phyloP scores from a whole-genome alignment of 2,329 filamentous ascomycete genomes.

The Clathrospora elynae region DNA sequence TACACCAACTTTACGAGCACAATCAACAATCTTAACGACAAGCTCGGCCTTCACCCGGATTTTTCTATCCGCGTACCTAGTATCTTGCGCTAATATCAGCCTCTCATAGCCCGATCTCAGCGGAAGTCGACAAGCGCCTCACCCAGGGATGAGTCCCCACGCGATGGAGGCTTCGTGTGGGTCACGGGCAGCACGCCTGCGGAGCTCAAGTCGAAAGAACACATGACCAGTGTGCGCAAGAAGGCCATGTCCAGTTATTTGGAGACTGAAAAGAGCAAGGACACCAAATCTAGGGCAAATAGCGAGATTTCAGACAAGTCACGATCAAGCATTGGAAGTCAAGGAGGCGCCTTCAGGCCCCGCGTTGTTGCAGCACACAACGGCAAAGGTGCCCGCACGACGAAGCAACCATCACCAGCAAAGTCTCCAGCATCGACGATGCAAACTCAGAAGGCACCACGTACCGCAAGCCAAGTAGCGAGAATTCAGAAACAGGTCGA shows the following conservation, averaged over 20 bases:
- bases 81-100: conserved; percentile 9
- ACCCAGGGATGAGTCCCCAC: conserved; percentile 8
- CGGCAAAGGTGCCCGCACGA: conserved; percentile 1
- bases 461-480: conserved; percentile 12
- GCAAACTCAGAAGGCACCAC: conserved; percentile 4
- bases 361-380: conserved; percentile 6
- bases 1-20: neutral
- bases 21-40: no score
- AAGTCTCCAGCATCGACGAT: conserved; percentile 8
- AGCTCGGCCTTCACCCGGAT: no score
- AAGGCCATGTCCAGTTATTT: conserved; percentile 45
- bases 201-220: conserved; percentile 39
- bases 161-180: conserved; percentile 30
- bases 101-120: conserved; percentile 10
- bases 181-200: conserved; percentile 41
- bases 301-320: conserved; percentile 30
- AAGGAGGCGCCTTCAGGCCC: conserved; percentile 16
- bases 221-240: conserved; percentile 44
- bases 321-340: conserved; percentile 19
- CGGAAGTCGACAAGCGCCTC: conserved; percentile 21
- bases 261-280: conserved; percentile 28
- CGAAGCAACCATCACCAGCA: conserved; percentile 11
- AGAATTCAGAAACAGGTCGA: conserved; percentile 12
- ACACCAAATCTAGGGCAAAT: conserved; percentile 8
- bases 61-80: neutral